A percentile compares a stretch with the other conserved stretches of the same genome.
Evolutionary conservation across 805 yeast genomes (phyloP).

Genomic region (Wickerhamiella hasegawae): DNA sequence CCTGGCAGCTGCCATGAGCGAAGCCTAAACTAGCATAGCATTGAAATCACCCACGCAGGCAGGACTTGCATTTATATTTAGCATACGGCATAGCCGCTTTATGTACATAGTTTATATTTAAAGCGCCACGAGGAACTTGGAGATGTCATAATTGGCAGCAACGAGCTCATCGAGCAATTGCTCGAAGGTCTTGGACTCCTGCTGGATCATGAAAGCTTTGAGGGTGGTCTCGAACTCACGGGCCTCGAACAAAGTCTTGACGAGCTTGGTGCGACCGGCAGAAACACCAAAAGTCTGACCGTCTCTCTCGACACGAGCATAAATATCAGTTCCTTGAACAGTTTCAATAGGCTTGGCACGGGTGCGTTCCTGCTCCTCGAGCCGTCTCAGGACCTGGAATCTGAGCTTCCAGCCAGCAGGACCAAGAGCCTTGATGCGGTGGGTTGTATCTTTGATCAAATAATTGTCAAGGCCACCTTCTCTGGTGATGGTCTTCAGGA

Average conservation of each 20-base stretch:
- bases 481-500: conserved; percentile 68
- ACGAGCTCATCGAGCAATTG: conserved; percentile 38
- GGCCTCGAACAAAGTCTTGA: conserved; percentile 22
- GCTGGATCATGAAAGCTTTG: conserved; percentile 31
- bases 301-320: conserved; percentile 26
- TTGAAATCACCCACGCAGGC: no score
- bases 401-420: conserved; percentile 83
- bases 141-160: conserved; percentile 21
- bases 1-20: conserved; percentile 7
- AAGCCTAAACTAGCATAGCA: no score
- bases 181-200: conserved; percentile 29
- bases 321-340: conserved; percentile 28
- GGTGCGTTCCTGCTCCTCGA: conserved; percentile 27
- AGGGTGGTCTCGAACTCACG: conserved; percentile 17
- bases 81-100: neutral
- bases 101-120: neutral
- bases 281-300: conserved; percentile 26
- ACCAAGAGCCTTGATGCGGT: conserved; percentile 84
- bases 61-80: no score
- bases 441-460: conserved; percentile 69
- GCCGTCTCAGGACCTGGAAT: conserved; percentile 44
- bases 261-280: conserved; percentile 50
- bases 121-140: neutral
- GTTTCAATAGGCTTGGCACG: conserved; percentile 25
- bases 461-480: conserved; percentile 95